phyloP scores from a whole-genome alignment of 164 flowering plant genomes.

The Nymphaea thermarum region DNA sequence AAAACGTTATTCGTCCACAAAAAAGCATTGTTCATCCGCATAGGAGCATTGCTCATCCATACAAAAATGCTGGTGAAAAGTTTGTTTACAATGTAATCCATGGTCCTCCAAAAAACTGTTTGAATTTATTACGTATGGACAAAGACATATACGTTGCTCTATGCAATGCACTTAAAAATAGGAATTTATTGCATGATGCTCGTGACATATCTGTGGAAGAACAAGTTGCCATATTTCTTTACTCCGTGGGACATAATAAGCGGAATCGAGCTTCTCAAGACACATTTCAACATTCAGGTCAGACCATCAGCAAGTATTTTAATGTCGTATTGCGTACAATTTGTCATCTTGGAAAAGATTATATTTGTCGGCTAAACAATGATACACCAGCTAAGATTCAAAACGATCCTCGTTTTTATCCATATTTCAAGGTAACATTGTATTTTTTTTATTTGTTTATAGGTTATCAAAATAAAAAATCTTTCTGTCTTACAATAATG shows the following conservation, averaged over 20 bases:
- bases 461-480: too few species aligned
- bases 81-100: too few species aligned
- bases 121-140: constrained; percentile 2
- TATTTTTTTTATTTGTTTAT: too few species aligned
- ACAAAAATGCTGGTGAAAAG: too few species aligned
- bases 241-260: constrained; percentile 6
- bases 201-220: constrained; percentile 6
- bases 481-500: background rate
- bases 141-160: background rate
- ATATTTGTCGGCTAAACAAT: constrained; percentile 1
- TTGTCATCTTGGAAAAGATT: background rate
- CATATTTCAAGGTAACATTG: constrained; percentile 5
- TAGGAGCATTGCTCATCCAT: too few species aligned
- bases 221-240: constrained; percentile 7
- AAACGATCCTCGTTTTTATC: background rate
- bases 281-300: constrained; percentile 1
- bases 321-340: constrained; percentile 7
- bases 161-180: constrained; percentile 1
- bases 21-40: too few species aligned
- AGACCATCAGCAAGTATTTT: constrained; percentile 2
- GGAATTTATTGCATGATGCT: constrained; percentile 2
- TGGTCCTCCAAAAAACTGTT: too few species aligned
- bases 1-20: too few species aligned
- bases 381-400: constrained; percentile 1
- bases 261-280: background rate